phyloP scores from a whole-genome alignment of 495 filamentous ascomycete species.

The Xylaria grammica region DNA sequence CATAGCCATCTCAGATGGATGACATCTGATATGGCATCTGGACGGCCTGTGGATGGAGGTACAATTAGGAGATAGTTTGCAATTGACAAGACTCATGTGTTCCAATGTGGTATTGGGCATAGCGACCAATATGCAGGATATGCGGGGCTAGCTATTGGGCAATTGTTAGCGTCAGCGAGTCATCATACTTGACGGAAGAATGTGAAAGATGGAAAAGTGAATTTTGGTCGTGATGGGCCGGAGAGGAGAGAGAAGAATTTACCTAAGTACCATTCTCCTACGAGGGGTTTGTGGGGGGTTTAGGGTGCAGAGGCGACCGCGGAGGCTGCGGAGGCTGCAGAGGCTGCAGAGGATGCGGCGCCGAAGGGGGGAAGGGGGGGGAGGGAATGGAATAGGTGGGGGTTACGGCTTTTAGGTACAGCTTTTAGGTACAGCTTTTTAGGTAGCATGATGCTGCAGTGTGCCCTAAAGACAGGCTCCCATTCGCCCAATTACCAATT shows the following conservation, averaged over 20 bases:
- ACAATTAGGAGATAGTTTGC: neutral
- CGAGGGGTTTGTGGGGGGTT: neutral
- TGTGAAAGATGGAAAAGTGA: neutral
- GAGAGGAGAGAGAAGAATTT: neutral
- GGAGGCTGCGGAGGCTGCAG: no score
- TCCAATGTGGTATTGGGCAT: neutral
- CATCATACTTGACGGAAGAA: neutral
- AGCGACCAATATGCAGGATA: neutral
- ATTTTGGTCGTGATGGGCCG: neutral
- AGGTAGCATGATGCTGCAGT: neutral
- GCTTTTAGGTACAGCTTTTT: neutral
- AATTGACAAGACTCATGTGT: neutral
- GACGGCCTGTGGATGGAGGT: neutral
- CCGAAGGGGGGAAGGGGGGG: neutral
- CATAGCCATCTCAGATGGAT: no score
- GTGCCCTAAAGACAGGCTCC: neutral
- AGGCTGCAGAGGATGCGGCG: no score
- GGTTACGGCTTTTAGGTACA: neutral
- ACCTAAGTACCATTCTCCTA: no score
- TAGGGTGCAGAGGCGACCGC: neutral
- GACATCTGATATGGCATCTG: no score
- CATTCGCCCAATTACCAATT: conserved; percentile 1
- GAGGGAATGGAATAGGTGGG: neutral
- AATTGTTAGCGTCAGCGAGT: neutral
- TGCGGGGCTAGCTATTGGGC: neutral